These are phyloP conservation scores for Didymosphaeria variabile DNA, from an alignment of 2,329 filamentous ascomycete genomes.

Conservation along the genomic window DNA sequence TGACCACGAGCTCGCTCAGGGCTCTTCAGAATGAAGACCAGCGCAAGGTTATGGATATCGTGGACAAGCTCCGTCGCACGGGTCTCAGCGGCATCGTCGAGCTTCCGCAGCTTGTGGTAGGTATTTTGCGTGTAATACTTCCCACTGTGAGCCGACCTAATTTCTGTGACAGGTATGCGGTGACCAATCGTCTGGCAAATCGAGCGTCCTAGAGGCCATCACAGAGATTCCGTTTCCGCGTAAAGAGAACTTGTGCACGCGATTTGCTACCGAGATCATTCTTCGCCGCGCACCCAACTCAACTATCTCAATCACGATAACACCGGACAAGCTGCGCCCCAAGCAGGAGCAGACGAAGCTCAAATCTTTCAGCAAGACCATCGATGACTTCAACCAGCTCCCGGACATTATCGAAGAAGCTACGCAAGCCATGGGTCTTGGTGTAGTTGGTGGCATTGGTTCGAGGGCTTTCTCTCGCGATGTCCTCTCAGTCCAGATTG, in stretches of 20 bases:
- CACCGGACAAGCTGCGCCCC: slow-evolving; percentile 42
- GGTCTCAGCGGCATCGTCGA: slow-evolving; percentile 52
- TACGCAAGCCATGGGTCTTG: slow-evolving; percentile 59
- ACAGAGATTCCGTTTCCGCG: slow-evolving; percentile 68
- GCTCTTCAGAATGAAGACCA: slow-evolving; percentile 58
- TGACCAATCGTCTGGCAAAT: slow-evolving; percentile 69
- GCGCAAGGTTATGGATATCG: slow-evolving; percentile 60
- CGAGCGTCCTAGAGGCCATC: slow-evolving; percentile 71
- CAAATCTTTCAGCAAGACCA: slow-evolving; percentile 47
- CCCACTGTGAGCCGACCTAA: slow-evolving; percentile 39
- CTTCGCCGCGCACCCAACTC: slow-evolving; percentile 43
- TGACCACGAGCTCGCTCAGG: slow-evolving; percentile 47
- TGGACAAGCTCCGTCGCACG: slow-evolving; percentile 61
- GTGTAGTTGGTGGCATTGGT: slow-evolving; percentile 27
- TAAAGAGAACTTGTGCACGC: slow-evolving; percentile 65
- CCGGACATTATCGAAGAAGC: slow-evolving; percentile 62
- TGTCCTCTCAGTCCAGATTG: slow-evolving; percentile 55
- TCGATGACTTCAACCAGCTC: slow-evolving; percentile 54
- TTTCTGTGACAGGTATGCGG: slow-evolving; percentile 66
- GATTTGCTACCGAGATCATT: slow-evolving; percentile 65
- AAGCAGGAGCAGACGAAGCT: slow-evolving; percentile 44
- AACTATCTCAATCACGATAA: slow-evolving; percentile 48
- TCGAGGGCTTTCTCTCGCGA: slow-evolving; percentile 50
- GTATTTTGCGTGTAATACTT: not conserved
- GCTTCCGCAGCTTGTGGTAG: slow-evolving; percentile 39